Conservation (phyloP, 2,329 filamentous ascomycete genomes). For the Claviceps digitariae region DNA sequence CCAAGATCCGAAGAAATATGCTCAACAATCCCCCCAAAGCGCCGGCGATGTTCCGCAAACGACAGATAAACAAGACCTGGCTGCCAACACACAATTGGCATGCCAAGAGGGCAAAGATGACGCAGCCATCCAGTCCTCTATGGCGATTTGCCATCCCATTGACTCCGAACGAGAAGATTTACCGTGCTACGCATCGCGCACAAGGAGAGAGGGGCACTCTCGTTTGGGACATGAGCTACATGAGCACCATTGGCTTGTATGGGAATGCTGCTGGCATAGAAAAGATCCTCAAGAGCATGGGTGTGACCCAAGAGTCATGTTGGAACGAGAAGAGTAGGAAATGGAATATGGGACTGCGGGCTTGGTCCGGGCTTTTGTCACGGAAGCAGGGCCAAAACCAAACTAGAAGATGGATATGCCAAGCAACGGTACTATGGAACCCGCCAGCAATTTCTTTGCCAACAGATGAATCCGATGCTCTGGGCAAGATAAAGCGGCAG, state of each 20-base stretch:
- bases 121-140: constrained; percentile 59
- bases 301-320: constrained; percentile 43
- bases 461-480: constrained; percentile 11
- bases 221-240: constrained; percentile 90
- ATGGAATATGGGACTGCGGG: constrained; percentile 48
- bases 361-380: constrained; percentile 36
- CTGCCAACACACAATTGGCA: constrained; percentile 91
- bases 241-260: constrained; percentile 70
- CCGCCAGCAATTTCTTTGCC: constrained; percentile 21
- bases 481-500: constrained; percentile 21
- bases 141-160: constrained; percentile 84
- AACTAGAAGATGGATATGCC: constrained; percentile 51
- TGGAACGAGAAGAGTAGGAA: constrained; percentile 53
- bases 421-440: constrained; percentile 65
- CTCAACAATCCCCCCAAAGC: constrained; percentile 46
- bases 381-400: constrained; percentile 36
- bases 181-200: constrained; percentile 74
- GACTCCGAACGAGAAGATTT: constrained; percentile 79
- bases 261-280: constrained; percentile 52
- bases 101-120: constrained; percentile 84
- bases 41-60: constrained; percentile 62
- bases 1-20: constrained; percentile 57
- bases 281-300: constrained; percentile 51
- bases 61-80: constrained; percentile 84
- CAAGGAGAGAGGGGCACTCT: constrained; percentile 63